phyloP scores from a whole-genome alignment of 495 filamentous ascomycete genomes.

The Tirmania nivea region DNA sequence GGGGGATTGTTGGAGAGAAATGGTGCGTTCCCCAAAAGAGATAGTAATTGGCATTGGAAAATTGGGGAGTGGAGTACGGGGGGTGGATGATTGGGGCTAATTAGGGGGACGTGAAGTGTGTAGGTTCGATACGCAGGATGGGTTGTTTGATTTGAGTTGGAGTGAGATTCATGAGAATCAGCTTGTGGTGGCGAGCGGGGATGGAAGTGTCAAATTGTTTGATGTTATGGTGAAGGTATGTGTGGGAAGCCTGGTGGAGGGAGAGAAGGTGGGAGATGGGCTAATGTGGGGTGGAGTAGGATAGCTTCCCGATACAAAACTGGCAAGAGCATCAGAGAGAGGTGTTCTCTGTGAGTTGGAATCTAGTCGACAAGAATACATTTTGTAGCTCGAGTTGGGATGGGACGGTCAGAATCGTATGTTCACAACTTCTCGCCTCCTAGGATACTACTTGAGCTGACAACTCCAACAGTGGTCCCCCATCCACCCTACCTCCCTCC shows the following conservation, averaged over 20 bases:
- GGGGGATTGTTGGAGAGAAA: slow-evolving; percentile 67
- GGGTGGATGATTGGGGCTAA: too few species aligned
- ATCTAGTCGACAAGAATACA: slow-evolving; percentile 66
- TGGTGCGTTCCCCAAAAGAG: slow-evolving; percentile 19
- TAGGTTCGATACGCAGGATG: slow-evolving; percentile 90
- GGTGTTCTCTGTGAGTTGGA: slow-evolving; percentile 80
- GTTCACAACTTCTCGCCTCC: slow-evolving; percentile 57
- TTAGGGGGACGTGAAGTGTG: neutral
- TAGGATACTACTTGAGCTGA: neutral
- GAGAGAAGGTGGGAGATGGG: neutral
- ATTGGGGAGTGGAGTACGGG: too few species aligned
- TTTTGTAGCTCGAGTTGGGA: slow-evolving; percentile 88
- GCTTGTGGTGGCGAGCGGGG: slow-evolving; percentile 63
- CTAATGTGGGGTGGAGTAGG: slow-evolving; percentile 2
- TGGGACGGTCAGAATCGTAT: slow-evolving; percentile 66
- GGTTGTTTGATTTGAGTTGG: slow-evolving; percentile 83
- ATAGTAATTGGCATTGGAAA: too few species aligned
- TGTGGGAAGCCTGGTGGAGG: too few species aligned
- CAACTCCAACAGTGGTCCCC: slow-evolving; percentile 49
- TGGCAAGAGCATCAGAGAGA: slow-evolving; percentile 88
- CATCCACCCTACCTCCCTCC: slow-evolving; percentile 41
- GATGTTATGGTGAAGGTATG: slow-evolving; percentile 38
- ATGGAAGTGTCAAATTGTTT: slow-evolving; percentile 87
- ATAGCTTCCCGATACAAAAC: slow-evolving; percentile 60
- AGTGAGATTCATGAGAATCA: slow-evolving; percentile 91